These are phyloP conservation scores for Nitzschia putrida DNA, from an alignment of 108 stramenopile species.

Conservation along the genomic window DNA sequence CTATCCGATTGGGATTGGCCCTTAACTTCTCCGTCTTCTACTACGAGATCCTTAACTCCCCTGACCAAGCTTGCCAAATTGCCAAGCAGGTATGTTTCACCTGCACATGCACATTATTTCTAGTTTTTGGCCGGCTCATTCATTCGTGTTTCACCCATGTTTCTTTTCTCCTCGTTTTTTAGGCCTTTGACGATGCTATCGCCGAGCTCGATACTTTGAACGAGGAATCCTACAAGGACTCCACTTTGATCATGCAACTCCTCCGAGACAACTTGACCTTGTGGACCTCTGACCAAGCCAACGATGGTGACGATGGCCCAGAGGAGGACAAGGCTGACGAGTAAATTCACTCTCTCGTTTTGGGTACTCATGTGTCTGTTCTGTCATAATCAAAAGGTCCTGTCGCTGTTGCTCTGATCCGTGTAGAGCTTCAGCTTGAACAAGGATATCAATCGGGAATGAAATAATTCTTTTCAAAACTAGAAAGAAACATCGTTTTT, in stretches of 20 bases:
- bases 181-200: constrained; percentile 99
- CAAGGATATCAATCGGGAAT: too few species aligned
- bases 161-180: background rate
- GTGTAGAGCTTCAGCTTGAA: too few species aligned
- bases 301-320: constrained; percentile 67
- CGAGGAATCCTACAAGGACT: constrained; percentile 99
- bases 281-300: constrained; percentile 98
- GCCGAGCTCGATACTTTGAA: constrained; percentile 99
- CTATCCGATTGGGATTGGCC: constrained; percentile 99
- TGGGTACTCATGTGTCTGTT: background rate
- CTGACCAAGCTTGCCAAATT: constrained; percentile 94
- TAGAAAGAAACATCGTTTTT: too few species aligned
- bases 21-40: constrained; percentile 99
- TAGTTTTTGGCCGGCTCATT: background rate
- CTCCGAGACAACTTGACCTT: constrained; percentile 99
- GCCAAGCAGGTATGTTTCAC: constrained; percentile 78
- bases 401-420: too few species aligned
- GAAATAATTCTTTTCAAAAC: too few species aligned
- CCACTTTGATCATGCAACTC: constrained; percentile 99
- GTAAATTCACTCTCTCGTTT: constrained; percentile 17
- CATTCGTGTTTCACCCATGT: background rate
- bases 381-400: too few species aligned
- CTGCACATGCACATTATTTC: background rate
- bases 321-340: constrained; percentile 36
- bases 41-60: constrained; percentile 98